A percentile compares a stretch with the other conserved stretches of the same genome.
phyloP scores from a whole-genome alignment of 805 yeast genomes.

The Maudiozyma serrabonitensis region DNA sequence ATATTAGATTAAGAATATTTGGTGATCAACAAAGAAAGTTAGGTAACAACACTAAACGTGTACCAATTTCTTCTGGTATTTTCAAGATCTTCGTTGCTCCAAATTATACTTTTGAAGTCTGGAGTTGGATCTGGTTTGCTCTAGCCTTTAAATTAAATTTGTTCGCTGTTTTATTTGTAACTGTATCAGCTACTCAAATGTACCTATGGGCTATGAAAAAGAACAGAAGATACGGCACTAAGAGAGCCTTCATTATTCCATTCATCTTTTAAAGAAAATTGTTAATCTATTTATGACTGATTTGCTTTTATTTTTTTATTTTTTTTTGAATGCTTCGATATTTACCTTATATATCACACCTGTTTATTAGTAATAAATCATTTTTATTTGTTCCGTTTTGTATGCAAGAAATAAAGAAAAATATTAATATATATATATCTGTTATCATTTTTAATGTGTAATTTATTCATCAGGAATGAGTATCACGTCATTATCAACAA shows the following conservation, averaged over 20 bases:
- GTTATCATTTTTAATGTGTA: neutral
- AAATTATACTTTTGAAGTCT: conserved; percentile 81
- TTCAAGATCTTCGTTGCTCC: conserved; percentile 82
- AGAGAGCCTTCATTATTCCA: conserved; percentile 75
- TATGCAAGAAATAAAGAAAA: neutral
- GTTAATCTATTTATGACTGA: neutral
- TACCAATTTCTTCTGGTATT: conserved; percentile 64
- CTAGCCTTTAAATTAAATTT: conserved; percentile 62
- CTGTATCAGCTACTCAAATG: conserved; percentile 76
- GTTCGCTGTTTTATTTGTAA: conserved; percentile 60
- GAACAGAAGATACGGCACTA: conserved; percentile 69
- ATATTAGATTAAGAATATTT: conserved; percentile 50
- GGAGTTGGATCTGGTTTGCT: conserved; percentile 66
- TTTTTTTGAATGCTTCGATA: neutral
- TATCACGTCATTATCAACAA: conserved; percentile 19
- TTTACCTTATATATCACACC: neutral
- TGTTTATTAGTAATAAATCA: too few relatives aligned
- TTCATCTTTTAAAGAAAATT: conserved; percentile 38
- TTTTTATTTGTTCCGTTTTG: neutral
- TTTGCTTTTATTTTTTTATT: neutral
- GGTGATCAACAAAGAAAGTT: conserved; percentile 30
- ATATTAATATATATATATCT: neutral
- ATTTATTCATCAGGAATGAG: conserved; percentile 13
- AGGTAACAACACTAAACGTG: conserved; percentile 29
- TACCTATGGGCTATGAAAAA: conserved; percentile 84